Percentiles rank a stretch among this genome's conserved stretches.
Conservation (phyloP, 2,329 filamentous ascomycete genomes). For the Epichloe typhina region DNA sequence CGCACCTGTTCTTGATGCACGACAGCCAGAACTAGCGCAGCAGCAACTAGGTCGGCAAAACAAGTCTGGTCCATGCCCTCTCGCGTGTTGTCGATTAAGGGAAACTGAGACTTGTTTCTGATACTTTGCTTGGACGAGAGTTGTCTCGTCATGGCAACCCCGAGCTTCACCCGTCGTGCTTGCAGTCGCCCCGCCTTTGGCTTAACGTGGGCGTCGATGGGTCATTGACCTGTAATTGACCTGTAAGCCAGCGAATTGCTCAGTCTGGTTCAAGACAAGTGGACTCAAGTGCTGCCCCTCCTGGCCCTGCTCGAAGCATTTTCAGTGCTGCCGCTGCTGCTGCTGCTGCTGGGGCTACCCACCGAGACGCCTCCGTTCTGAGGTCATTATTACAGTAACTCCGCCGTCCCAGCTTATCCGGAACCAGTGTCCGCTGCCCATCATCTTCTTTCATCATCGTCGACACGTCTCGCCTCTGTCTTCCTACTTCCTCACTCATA, state of each 20-base stretch:
- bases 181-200: background rate
- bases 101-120: background rate
- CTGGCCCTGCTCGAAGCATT: background rate
- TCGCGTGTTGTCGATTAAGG: background rate
- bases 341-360: background rate
- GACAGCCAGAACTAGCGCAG: background rate
- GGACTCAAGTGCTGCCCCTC: too few species aligned
- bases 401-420: slow-evolving; percentile 9
- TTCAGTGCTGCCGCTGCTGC: background rate
- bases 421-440: slow-evolving; percentile 2
- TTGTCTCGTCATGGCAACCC: background rate
- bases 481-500: background rate
- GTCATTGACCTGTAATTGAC: background rate
- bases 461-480: background rate
- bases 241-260: background rate
- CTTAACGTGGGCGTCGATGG: too few species aligned
- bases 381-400: slow-evolving; percentile 8
- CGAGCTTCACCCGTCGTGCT: too few species aligned
- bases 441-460: slow-evolving; percentile 4
- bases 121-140: background rate
- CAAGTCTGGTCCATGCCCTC: too few species aligned
- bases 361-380: slow-evolving; percentile 1
- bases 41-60: too few species aligned
- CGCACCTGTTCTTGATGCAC: background rate
- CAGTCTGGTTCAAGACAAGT: too few species aligned